Conservation (phyloP, 108 stramenopile species). For the Cyclostephanos invisitatus region DNA sequence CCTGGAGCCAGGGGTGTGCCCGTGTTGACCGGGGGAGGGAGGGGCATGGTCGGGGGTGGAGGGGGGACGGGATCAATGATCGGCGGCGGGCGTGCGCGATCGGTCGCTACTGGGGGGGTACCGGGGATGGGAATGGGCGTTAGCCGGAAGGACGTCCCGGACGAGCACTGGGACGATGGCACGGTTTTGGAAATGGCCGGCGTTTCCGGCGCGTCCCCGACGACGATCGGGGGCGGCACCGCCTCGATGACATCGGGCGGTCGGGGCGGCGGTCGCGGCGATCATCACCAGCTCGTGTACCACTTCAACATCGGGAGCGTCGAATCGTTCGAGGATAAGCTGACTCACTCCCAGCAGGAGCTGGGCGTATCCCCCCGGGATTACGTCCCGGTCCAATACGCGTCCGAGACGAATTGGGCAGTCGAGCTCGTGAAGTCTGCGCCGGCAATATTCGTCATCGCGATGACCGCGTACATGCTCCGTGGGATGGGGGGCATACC, state of each 20-base stretch:
- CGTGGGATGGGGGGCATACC: conserved; percentile 78
- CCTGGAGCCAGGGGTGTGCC: conserved; percentile 54
- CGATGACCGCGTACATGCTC: conserved; percentile 74
- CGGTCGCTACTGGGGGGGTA: conserved; percentile 4
- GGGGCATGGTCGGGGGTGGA: background rate
- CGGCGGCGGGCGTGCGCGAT: background rate
- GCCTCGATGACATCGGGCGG: too few species aligned
- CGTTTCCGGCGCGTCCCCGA: conserved; percentile 5
- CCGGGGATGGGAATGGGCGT: background rate
- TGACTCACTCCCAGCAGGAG: conserved; percentile 88
- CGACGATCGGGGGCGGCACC: background rate
- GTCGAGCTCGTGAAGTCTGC: conserved; percentile 74
- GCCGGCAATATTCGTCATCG: conserved; percentile 83
- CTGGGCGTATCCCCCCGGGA: conserved; percentile 83
- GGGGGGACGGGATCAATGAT: conserved; percentile 4
- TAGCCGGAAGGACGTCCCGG: background rate
- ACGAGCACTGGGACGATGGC: conserved; percentile 52
- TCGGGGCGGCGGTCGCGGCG: too few species aligned
- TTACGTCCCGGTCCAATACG: conserved; percentile 95
- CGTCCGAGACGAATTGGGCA: conserved; percentile 85
- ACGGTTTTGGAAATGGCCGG: conserved; percentile 55
- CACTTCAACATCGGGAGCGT: conserved; percentile 97
- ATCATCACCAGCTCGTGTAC: conserved; percentile 56
- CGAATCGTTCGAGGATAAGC: conserved; percentile 96
- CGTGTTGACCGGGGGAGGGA: conserved; percentile 1